Base-by-base conservation (phyloP, 257 asterid genomes). In the Solanum appendiculatum region DNA sequence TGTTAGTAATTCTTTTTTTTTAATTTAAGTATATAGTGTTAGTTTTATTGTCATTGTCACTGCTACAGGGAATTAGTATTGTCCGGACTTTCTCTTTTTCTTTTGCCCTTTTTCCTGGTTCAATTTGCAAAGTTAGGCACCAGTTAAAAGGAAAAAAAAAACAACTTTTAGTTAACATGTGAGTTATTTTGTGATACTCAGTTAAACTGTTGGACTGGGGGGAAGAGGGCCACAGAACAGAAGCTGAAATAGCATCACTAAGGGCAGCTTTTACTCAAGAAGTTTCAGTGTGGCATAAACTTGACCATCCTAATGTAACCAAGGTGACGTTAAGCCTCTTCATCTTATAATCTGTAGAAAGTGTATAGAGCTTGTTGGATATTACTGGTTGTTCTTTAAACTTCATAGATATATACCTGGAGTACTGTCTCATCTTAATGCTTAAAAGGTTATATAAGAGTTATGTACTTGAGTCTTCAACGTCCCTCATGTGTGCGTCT, bases 241-340 rank as follows among this genome's bases (percentile, higher is more conserved):
- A 94, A 36, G 93, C 98, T 20, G 98, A 95, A 89, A 89, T 94
- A 88, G 88, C 92, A 31, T 94, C 98, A 33, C 86, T 95, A 85
- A 89, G 98, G 87, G 94, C 98, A 78, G 98, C 98, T 83, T 95
- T 95, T 89, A 92, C 98, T 56, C 98, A 95, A 90, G 98, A 95
- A 93, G 98, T 95, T 85, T 95, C 98, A 6, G 98, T 95, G 39
- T 95, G 98, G 98, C 98, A 95, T 90, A 95, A 94, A 86, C 98
- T 95, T 54, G 97, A 95, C 54, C 98, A 95, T 89, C 98, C 98
- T 44, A 95, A 95, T 74, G 98, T 95, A 56, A 95, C 98, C 39
- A 95, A 94, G 98, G 98, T 95, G 83, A 69, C 68, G 36, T 34
- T 88, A 25, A 58, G 5, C 66, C 75, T 85, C 46, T 82, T 7